phyloP scores from a whole-genome alignment of 176 grass and related monocot genomes.

The Thinopyrum elongatum region DNA sequence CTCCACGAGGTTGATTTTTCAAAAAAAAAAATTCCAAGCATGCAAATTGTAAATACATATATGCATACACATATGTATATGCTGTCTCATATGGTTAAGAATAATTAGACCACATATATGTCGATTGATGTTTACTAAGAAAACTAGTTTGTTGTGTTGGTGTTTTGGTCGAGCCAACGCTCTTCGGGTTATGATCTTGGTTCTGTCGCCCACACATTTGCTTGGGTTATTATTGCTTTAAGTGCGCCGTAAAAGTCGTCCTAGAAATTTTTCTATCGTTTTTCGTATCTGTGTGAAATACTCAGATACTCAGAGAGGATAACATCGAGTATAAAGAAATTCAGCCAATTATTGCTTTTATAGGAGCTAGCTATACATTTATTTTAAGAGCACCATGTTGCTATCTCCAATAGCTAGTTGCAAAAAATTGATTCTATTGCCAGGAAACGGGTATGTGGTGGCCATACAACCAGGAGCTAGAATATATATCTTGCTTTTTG shows the following conservation, averaged over 20 bases:
- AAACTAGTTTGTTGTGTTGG: neutral
- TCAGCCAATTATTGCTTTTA: neutral
- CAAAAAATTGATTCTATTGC: constrained; percentile 46
- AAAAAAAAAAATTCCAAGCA: no score
- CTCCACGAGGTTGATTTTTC: no score
- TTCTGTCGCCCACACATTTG: neutral
- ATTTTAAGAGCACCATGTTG: constrained; percentile 21
- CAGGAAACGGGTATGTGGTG: neutral
- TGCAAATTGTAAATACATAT: neutral
- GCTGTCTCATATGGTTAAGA: neutral
- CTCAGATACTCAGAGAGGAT: neutral
- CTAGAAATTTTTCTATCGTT: neutral
- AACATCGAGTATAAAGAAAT: neutral
- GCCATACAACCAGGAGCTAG: constrained; percentile 1
- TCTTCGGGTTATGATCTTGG: neutral
- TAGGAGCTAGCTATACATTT: neutral
- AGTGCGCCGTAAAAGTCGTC: neutral
- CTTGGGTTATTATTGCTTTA: neutral
- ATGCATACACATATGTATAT: no score
- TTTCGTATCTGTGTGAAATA: neutral
- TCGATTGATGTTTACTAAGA: neutral
- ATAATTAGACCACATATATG: neutral
- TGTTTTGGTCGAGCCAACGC: neutral
- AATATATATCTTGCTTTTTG: constrained; percentile 45
- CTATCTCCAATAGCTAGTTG: constrained; percentile 39